Evolutionary conservation across 352 stramenopile genomes (phyloP), one percentile per base, ranked within the genome.

Genomic region (Globisporangium uncinulatum): DNA sequence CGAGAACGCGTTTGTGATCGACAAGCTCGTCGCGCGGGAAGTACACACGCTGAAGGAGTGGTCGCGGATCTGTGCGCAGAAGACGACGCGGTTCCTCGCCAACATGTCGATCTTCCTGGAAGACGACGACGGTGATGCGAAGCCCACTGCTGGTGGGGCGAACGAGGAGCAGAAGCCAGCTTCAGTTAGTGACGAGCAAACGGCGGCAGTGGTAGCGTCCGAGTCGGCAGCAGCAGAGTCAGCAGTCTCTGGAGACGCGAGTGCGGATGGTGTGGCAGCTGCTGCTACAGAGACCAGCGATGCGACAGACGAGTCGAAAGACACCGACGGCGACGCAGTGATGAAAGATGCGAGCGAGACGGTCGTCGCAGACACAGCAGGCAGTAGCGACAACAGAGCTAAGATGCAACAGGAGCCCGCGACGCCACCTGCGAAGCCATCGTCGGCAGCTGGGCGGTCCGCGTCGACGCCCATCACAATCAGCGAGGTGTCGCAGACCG

Each of bases 81-180:
- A 83, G 57, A 89, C 74, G 42, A 90, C 83, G 15, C 76, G 81
- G 32, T 92, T 94, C 42, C 63, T 95, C 29, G 74, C 74, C 1
- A 82, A 90, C 51, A 85, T 70, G 45, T 95, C 85, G 13, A 95
- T 95, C 55, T 95, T 94, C 55, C 20, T 92, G 6, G 69, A 86
- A 3, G 73, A 86, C 0, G 76, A 83, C 1, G 77, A 71, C 7
- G 74, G 70, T 17, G 24, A 9, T 15, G 15, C 14, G 53, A 42
- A 41, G 29, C 39, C 19, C 13, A 29, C 6, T 14, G 17, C 43
- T 7, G 21, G 74, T 17, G 39, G 54, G 13, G 41, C 24, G 47
- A 29, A 41, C 14, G 24, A 53, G 20, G 37, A 56, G 34, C 32
- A 15, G 20, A 56, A 46, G 46, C 4, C 13, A 1, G 46, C 14